A percentile compares a stretch with the other conserved stretches of the same genome.
Conservation (phyloP, 2,329 filamentous ascomycete genomes). For the Cadophora luteo-olivacea region DNA sequence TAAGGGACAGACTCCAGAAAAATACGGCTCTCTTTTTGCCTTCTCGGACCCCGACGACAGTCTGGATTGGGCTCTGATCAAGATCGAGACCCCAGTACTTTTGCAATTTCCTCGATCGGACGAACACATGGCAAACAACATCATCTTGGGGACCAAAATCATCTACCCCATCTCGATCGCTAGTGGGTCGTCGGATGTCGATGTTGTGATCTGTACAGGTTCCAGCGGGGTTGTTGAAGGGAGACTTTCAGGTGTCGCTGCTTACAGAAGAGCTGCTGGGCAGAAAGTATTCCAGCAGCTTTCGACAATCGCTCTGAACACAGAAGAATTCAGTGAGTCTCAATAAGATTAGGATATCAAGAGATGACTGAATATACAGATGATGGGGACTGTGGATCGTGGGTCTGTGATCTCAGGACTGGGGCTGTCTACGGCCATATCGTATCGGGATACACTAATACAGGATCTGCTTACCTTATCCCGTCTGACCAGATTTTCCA, state of each 20-base stretch:
- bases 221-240: constrained; percentile 16
- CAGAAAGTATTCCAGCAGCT: constrained; percentile 21
- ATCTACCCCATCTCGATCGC: background rate
- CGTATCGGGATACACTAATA: constrained; percentile 21
- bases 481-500: constrained; percentile 18
- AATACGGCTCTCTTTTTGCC: background rate
- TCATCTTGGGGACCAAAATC: background rate
- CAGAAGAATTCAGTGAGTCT: constrained; percentile 16
- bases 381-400: constrained; percentile 27
- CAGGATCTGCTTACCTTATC: constrained; percentile 23
- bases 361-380: constrained; percentile 3
- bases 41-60: background rate
- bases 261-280: constrained; percentile 12
- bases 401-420: constrained; percentile 21
- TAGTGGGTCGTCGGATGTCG: background rate
- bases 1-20: background rate
- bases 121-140: background rate
- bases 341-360: too few species aligned
- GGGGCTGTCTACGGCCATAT: constrained; percentile 27
- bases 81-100: background rate
- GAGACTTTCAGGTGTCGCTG: constrained; percentile 17
- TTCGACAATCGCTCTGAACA: constrained; percentile 14
- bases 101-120: background rate
- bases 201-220: constrained; percentile 1
- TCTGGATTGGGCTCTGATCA: constrained; percentile 8